phyloP scores from a whole-genome alignment of 805 yeast genomes.

The Yarrowia sp. region DNA sequence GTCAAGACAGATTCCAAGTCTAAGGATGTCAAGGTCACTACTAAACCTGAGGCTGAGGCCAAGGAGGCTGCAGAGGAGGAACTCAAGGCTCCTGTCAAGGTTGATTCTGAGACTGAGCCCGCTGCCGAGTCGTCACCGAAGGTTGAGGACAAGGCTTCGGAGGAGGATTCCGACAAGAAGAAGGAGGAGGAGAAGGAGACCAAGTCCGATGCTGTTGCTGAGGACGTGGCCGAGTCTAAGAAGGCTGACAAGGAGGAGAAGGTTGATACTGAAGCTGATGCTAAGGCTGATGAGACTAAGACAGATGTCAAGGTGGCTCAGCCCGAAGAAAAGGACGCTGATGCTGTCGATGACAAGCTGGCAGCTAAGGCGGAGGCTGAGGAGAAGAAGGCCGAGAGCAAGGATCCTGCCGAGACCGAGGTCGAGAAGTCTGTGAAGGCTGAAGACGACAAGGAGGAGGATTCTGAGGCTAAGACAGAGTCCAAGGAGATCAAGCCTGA shows the following conservation, averaged over 20 bases:
- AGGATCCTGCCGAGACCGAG: neutral
- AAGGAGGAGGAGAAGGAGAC: conserved; percentile 41
- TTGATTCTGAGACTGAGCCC: neutral
- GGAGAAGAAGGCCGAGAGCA: neutral
- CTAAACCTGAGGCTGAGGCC: conserved; percentile 17
- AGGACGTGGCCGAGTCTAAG: neutral
- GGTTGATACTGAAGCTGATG: neutral
- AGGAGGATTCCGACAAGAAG: conserved; percentile 39
- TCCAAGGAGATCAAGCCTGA: conserved; percentile 27
- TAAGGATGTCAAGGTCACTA: neutral
- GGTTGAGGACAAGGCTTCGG: conserved; percentile 31
- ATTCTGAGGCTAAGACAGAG: neutral
- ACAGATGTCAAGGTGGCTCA: neutral
- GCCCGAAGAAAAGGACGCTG: conserved; percentile 4
- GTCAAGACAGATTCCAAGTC: conserved; percentile 32
- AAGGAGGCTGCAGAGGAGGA: conserved; percentile 22
- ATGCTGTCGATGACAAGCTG: conserved; percentile 9
- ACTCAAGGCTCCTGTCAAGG: conserved; percentile 17
- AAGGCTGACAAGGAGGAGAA: neutral
- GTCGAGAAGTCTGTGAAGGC: neutral
- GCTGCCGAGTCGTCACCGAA: neutral
- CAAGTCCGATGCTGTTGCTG: conserved; percentile 26
- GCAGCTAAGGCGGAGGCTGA: neutral
- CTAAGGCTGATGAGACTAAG: neutral
- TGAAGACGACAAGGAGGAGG: neutral